Evolutionary conservation across 2,329 filamentous ascomycete genomes (phyloP).

Genomic region (Aspergillus japonicus): DNA sequence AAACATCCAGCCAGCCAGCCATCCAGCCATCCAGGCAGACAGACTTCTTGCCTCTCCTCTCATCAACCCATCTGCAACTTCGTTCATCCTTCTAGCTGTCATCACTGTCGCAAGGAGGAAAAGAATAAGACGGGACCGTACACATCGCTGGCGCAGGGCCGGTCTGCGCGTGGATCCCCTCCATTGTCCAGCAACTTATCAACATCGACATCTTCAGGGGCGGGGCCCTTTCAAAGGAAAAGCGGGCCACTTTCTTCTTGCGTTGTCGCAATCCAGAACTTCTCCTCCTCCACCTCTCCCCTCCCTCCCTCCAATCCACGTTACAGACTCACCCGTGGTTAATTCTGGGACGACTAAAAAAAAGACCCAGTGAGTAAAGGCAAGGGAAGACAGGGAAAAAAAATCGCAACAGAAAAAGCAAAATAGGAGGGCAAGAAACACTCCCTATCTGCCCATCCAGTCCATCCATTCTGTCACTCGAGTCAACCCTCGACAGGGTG

Average conservation of each 20-base stretch:
- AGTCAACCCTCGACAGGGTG: conserved; percentile 1
- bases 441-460: neutral
- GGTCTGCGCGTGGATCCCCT: conserved; percentile 7
- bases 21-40: neutral
- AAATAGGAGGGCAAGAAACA: conserved; percentile 11
- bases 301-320: neutral
- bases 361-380: conserved; percentile 6
- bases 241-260: conserved; percentile 13
- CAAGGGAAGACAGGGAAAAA: neutral
- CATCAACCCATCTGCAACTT: neutral
- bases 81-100: neutral
- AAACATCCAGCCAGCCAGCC: neutral
- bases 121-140: no score
- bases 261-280: conserved; percentile 16
- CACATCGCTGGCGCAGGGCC: neutral
- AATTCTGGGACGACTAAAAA: conserved; percentile 7
- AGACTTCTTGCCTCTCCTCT: neutral
- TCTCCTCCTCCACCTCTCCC: neutral
- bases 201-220: conserved; percentile 15
- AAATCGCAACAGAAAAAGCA: neutral
- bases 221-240: conserved; percentile 16
- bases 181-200: conserved; percentile 4
- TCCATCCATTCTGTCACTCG: neutral
- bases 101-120: neutral
- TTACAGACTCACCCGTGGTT: conserved; percentile 17